Conservation (phyloP, 1,284 basidiomycete species). For the Ustilago hordei region DNA sequence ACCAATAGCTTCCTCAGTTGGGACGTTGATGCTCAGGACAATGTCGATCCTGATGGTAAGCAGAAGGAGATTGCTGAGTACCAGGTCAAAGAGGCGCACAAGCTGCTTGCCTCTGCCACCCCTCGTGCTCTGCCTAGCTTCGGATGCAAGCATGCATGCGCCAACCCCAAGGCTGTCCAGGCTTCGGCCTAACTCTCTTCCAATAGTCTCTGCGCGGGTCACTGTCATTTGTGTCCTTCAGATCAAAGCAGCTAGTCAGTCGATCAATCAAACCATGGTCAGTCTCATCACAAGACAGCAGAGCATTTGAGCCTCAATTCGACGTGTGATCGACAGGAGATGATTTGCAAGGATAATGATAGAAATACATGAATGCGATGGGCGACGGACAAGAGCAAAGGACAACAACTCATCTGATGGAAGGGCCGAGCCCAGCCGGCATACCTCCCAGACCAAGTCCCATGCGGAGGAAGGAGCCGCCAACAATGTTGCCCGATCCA, state of each 20-base stretch:
- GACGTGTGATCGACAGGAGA: background rate
- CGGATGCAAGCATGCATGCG: slow-evolving; percentile 23
- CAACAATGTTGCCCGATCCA: slow-evolving; percentile 27
- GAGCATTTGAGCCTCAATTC: background rate
- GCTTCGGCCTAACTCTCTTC: slow-evolving; percentile 17
- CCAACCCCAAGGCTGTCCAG: slow-evolving; percentile 13
- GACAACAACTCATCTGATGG: slow-evolving; percentile 18
- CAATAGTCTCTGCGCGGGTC: background rate
- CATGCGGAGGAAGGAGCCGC: slow-evolving; percentile 38
- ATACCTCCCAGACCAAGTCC: slow-evolving; percentile 33
- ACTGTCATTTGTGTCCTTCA: background rate
- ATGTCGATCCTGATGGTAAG: slow-evolving; percentile 54
- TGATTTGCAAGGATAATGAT: slow-evolving; percentile 4
- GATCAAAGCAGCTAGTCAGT: background rate
- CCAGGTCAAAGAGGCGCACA: slow-evolving; percentile 54
- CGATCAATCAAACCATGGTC: background rate
- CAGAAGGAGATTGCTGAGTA: slow-evolving; percentile 56
- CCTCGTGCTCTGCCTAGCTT: slow-evolving; percentile 22
- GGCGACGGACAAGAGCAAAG: background rate
- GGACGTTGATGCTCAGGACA: slow-evolving; percentile 48
- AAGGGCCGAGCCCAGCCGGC: slow-evolving; percentile 23
- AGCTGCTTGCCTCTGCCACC: slow-evolving; percentile 24
- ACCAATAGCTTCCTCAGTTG: slow-evolving; percentile 68
- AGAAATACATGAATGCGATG: slow-evolving; percentile 30
- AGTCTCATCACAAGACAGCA: background rate